Evolutionary conservation across 345 rosid species (phyloP), one percentile per base, ranked within the genome.

Genomic region (Citrus trifoliata): DNA sequence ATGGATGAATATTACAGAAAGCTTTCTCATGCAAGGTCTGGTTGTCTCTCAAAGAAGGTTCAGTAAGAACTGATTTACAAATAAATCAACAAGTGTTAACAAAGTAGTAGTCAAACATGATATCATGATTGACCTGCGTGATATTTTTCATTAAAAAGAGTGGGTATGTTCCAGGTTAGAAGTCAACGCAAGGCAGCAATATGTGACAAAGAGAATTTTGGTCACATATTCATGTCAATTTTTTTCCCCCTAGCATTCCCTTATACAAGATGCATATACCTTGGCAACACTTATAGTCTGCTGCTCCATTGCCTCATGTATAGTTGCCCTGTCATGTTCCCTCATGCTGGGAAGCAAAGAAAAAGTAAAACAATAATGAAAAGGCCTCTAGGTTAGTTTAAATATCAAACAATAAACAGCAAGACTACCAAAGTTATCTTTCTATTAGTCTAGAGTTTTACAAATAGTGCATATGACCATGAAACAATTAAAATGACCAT

Each of bases 241-340:
- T 46, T 42, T 42, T 42, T 42, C 4, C 16, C 48, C 48, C 48
- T 9, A 6, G 32, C 48, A 33, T 37, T n/a, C 33, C 30, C 35
- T 48, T 28, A 27, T 25, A 21, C 19, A 24, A 67, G 53, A 76
- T 38, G 71, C 16, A 62, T 77, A 67, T 82, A 95, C 99, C 99
- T 95, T 95, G 53, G 97, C 98, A 72, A 95, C 88, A 71, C 99
- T 95, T 84, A 95, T 95, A 18, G 98, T 93, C 87, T 95, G 99
- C 87, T 95, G 99, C 88, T 95, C 99, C 99, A 95, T 95, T 79
- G 98, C 99, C 82, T 95, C 99, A 13, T 95, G 99, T 88, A 95
- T 95, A 64, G 97, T 93, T 77, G 98, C 98, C 80, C 98, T 88
- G 86, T 95, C 98, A 85, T 95, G 99, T 84, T 92, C 98, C 84